These are phyloP conservation scores for Dicorynia guianensis DNA, from an alignment of 306 rosid species.

Conservation along the genomic window DNA sequence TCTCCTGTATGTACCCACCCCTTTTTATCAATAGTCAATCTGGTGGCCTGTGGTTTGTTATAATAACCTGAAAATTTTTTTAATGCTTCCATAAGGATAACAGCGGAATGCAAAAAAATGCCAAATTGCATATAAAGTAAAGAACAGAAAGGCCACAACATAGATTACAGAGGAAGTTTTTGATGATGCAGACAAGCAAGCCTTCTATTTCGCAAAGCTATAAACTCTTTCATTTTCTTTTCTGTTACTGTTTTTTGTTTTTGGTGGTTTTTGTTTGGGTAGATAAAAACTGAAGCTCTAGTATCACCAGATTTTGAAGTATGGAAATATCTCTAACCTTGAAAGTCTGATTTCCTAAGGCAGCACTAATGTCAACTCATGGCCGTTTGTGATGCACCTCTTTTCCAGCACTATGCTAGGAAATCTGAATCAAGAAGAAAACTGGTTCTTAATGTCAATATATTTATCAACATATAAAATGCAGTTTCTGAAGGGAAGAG, in stretches of 20 bases:
- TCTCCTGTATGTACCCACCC: slow-evolving; percentile 98
- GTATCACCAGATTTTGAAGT: no score
- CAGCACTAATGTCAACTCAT: not conserved
- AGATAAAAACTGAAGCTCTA: no score
- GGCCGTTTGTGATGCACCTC: not conserved
- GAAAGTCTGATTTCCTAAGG: not conserved
- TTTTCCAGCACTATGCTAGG: not conserved
- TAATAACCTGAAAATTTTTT: slow-evolving; percentile 70
- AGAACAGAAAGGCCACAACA: not conserved
- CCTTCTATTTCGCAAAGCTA: no score
- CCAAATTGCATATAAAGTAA: slow-evolving; percentile 33
- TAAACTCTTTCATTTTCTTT: no score
- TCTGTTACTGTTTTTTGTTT: no score
- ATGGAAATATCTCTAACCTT: not conserved
- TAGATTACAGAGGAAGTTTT: slow-evolving; percentile 4
- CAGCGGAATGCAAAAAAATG: not conserved
- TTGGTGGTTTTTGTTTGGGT: no score
- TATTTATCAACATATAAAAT: not conserved
- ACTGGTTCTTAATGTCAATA: not conserved
- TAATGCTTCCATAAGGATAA: not conserved
- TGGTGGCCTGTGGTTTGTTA: slow-evolving; percentile 85
- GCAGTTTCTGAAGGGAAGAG: slow-evolving; percentile 13
- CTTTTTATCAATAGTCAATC: slow-evolving; percentile 64
- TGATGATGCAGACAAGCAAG: not conserved
- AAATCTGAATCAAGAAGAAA: not conserved